These are phyloP conservation scores for Eucalyptus regnans DNA, from an alignment of 345 rosid species.

Conservation along the genomic window DNA sequence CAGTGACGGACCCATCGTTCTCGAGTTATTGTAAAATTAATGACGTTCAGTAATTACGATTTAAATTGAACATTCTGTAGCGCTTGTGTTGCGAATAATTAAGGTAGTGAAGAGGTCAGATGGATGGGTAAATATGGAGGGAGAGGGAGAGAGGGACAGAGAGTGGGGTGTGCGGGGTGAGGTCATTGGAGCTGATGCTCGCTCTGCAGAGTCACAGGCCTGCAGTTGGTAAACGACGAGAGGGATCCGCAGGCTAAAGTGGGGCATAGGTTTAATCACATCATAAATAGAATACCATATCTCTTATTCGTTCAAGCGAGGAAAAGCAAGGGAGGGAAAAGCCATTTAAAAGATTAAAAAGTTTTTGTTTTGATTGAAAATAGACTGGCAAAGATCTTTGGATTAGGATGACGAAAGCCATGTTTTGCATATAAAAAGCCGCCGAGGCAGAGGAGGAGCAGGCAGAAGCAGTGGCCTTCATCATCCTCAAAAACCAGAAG, in stretches of 20 bases:
- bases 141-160: neutral
- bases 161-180: neutral
- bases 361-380: neutral
- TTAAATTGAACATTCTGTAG: neutral
- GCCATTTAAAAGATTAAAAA: neutral
- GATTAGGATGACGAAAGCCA: neutral
- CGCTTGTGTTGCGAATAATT: no score
- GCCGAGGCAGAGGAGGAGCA: neutral
- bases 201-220: neutral
- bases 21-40: neutral
- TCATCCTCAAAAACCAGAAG: neutral
- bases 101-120: neutral
- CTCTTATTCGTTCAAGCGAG: neutral
- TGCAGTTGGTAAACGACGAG: neutral
- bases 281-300: neutral
- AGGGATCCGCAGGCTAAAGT: neutral
- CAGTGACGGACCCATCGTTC: neutral
- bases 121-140: neutral
- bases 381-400: neutral
- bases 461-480: no score
- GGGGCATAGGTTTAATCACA: neutral
- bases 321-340: neutral
- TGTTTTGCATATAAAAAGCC: slow-evolving; percentile 1
- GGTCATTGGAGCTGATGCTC: neutral
- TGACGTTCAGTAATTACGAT: neutral